These are phyloP conservation scores for Paecilomyces sp. DNA, from an alignment of 2,329 filamentous ascomycete species.

Conservation along the genomic window DNA sequence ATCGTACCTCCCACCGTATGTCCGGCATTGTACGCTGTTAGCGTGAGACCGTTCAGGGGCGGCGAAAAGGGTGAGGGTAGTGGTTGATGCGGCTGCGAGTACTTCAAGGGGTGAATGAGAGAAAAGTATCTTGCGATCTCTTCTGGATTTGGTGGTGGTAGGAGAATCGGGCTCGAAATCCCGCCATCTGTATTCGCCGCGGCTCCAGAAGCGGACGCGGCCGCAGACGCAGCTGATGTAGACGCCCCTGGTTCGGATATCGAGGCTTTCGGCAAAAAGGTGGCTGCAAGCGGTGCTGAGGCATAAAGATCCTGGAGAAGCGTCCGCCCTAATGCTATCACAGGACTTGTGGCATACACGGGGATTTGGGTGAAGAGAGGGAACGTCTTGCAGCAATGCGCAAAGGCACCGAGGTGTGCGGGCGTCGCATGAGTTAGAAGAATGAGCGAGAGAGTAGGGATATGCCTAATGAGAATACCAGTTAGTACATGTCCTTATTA, in stretches of 20 bases:
- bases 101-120: conserved; percentile 85
- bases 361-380: conserved; percentile 87
- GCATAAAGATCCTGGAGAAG: conserved; percentile 87
- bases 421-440: conserved; percentile 91
- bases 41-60: conserved; percentile 80
- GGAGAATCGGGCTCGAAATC: conserved; percentile 41
- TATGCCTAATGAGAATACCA: conserved; percentile 52
- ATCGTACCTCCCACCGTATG: conserved; percentile 95
- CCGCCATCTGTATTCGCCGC: conserved; percentile 24
- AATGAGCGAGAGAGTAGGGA: conserved; percentile 85
- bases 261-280: conserved; percentile 66
- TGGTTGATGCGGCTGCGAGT: conserved; percentile 92
- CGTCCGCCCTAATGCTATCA: conserved; percentile 86
- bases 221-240: conserved; percentile 33
- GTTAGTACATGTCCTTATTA: conserved; percentile 8
- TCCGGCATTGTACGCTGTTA: conserved; percentile 94
- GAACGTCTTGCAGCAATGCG: conserved; percentile 94
- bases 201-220: conserved; percentile 17
- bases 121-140: conserved; percentile 92
- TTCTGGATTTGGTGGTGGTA: conserved; percentile 67
- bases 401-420: conserved; percentile 85
- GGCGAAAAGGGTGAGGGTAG: conserved; percentile 80
- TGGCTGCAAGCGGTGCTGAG: conserved; percentile 80
- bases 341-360: conserved; percentile 87
- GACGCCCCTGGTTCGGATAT: conserved; percentile 53